Evolutionary conservation across 169 alveolate genomes (phyloP).

Genomic region (Cryptosporidium baileyi): DNA sequence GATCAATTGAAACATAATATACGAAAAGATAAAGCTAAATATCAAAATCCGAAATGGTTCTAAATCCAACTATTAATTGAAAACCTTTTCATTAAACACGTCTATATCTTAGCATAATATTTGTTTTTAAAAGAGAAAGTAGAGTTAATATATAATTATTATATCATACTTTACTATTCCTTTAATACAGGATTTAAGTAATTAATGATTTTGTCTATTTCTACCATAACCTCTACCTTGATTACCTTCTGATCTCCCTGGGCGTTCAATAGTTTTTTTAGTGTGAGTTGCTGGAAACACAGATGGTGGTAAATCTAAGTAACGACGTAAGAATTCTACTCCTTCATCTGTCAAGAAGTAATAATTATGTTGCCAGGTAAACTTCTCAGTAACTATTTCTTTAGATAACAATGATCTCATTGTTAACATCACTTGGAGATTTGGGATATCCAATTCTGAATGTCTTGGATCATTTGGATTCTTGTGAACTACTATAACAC

Average conservation of each 20-base stretch:
- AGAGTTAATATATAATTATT: background rate
- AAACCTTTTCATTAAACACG: too few relatives aligned
- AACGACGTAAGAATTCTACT: slow-evolving; percentile 84
- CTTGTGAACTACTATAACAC: slow-evolving; percentile 87
- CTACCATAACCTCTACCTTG: slow-evolving; percentile 61
- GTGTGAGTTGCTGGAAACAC: slow-evolving; percentile 94
- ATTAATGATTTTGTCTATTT: slow-evolving; percentile 46
- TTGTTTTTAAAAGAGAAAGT: too few relatives aligned
- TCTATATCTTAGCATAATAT: too few relatives aligned
- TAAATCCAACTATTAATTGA: too few relatives aligned
- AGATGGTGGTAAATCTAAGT: slow-evolving; percentile 89
- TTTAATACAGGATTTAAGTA: background rate
- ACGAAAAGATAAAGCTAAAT: background rate
- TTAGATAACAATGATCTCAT: slow-evolving; percentile 86
- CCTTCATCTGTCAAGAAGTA: slow-evolving; percentile 88
- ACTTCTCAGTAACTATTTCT: slow-evolving; percentile 87
- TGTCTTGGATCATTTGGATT: slow-evolving; percentile 83
- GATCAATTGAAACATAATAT: background rate
- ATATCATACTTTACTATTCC: slow-evolving; percentile 49
- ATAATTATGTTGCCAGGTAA: slow-evolving; percentile 90
- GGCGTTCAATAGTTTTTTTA: slow-evolving; percentile 77
- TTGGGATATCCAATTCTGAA: slow-evolving; percentile 85
- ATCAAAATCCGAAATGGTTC: too few relatives aligned
- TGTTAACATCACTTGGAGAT: slow-evolving; percentile 89
- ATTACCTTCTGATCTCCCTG: slow-evolving; percentile 55